Evolutionary conservation across 208 protist genomes (phyloP).

Genomic region (Acanthamoeba castellanii): DNA sequence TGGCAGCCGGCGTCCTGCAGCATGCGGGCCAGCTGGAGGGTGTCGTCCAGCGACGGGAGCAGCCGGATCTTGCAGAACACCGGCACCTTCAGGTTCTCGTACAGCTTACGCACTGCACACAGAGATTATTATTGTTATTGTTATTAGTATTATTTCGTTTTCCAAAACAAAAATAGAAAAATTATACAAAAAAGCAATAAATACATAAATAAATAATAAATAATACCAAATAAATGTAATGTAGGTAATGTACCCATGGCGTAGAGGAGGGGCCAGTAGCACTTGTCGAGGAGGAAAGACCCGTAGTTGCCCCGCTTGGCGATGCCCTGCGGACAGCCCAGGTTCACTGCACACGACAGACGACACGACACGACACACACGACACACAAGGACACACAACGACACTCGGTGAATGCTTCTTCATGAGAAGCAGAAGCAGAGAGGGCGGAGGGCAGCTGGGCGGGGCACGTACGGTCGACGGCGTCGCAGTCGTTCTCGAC

Average conservation of each 20-base stretch:
- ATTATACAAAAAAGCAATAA: no score
- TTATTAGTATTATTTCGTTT: no score
- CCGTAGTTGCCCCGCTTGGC: conserved; percentile 83
- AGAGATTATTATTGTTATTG: no score
- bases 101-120: conserved; percentile 78
- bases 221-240: no score
- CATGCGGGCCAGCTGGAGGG: conserved; percentile 80
- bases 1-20: conserved; percentile 79
- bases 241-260: conserved; percentile 34
- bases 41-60: conserved; percentile 76
- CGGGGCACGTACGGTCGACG: conserved; percentile 80
- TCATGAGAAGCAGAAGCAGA: no score
- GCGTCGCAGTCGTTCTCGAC: conserved; percentile 89
- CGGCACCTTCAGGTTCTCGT: conserved; percentile 83
- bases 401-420: no score
- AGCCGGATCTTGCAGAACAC: conserved; percentile 86
- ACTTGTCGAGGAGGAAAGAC: conserved; percentile 79
- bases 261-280: conserved; percentile 70
- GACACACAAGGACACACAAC: no score
- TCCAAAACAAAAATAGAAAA: no score
- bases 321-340: conserved; percentile 76
- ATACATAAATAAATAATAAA: no score
- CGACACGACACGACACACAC: background rate
- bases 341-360: conserved; percentile 28
- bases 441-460: no score